These are phyloP conservation scores for Gymnopilus junonius DNA, from an alignment of 768 basidiomycete species.

Conservation along the genomic window DNA sequence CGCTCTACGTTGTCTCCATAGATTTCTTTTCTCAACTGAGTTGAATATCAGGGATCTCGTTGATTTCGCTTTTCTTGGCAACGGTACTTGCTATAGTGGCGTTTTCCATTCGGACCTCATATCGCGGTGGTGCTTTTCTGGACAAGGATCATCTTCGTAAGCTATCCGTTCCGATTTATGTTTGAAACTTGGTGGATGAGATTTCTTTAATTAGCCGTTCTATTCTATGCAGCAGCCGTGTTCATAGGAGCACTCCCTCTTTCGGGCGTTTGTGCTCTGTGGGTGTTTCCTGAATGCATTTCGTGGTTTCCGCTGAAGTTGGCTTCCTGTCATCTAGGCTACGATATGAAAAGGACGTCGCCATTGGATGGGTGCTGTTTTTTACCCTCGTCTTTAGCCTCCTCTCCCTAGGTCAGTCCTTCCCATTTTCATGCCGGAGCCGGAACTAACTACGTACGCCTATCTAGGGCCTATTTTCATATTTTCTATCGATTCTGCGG, in stretches of 20 bases:
- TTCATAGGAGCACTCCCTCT: neutral
- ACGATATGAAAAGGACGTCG: neutral
- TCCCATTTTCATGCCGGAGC: neutral
- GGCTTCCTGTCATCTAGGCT: neutral
- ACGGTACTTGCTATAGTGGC: neutral
- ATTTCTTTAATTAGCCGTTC: neutral
- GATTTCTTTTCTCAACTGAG: neutral
- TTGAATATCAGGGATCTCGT: neutral
- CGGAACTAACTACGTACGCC: neutral
- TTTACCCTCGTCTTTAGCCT: neutral
- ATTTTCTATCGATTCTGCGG: neutral
- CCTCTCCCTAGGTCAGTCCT: neutral
- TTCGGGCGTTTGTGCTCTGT: neutral
- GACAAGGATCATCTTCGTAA: neutral
- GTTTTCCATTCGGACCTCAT: neutral
- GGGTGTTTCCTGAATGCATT: neutral
- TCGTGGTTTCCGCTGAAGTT: neutral
- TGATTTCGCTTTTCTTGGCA: neutral
- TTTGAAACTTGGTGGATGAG: neutral
- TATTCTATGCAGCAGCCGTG: neutral
- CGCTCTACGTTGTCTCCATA: neutral
- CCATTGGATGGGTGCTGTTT: neutral
- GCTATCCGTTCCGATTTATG: neutral
- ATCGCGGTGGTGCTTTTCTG: neutral
- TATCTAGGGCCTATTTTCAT: neutral